Evolutionary conservation across 2,329 filamentous ascomycete species (phyloP).

Genomic region (Passalora sequoiae): DNA sequence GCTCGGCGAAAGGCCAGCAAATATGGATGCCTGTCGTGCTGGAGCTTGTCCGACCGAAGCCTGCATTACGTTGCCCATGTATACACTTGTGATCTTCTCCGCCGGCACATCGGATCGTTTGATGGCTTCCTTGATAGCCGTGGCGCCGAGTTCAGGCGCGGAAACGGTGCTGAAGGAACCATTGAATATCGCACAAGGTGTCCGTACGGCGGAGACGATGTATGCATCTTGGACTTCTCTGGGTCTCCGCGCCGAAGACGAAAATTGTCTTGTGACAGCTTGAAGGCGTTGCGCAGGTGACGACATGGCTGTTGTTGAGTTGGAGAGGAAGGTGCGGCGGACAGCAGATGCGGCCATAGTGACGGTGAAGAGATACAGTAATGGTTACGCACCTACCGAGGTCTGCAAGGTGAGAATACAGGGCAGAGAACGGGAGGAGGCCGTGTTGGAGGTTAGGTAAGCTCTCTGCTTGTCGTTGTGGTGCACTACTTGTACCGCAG

Average conservation of each 20-base stretch:
- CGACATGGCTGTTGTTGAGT: constrained; percentile 23
- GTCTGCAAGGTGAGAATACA: too few species aligned
- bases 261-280: constrained; percentile 41
- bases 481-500: too few species aligned
- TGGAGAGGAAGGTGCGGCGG: constrained; percentile 21
- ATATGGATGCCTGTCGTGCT: constrained; percentile 82
- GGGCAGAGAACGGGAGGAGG: too few species aligned
- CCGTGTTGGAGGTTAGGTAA: too few species aligned
- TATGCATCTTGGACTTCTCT: constrained; percentile 85
- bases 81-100: constrained; percentile 81
- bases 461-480: too few species aligned
- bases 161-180: constrained; percentile 78
- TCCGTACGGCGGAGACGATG: constrained; percentile 84
- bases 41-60: constrained; percentile 82
- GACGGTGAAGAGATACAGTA: constrained; percentile 1
- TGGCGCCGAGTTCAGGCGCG: constrained; percentile 81
- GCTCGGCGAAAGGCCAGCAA: constrained; percentile 74
- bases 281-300: constrained; percentile 26
- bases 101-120: constrained; percentile 77
- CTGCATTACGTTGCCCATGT: constrained; percentile 94
- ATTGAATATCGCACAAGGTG: constrained; percentile 94
- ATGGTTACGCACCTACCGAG: constrained; percentile 3
- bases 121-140: constrained; percentile 85
- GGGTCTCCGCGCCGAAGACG: constrained; percentile 42
- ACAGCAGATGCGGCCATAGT: constrained; percentile 22